Evolutionary conservation across 1,284 basidiomycete genomes (phyloP).

Genomic region (Earliella scabrosa): DNA sequence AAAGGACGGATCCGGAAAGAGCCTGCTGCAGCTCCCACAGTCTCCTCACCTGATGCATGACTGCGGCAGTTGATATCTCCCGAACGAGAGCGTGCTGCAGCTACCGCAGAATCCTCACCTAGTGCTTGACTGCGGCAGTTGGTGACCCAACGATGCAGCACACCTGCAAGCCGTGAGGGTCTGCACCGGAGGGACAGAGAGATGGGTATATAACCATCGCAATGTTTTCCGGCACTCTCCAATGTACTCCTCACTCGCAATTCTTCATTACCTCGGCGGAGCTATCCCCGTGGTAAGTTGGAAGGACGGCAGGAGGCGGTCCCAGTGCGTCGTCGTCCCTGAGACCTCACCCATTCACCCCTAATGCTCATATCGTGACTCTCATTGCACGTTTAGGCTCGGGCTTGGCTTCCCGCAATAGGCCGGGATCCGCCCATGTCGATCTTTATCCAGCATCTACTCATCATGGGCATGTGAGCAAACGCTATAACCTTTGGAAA

Average conservation of each 20-base stretch:
- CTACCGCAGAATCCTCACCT: too few species aligned
- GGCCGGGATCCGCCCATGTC: not conserved
- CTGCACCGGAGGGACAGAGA: too few species aligned
- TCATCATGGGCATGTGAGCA: not conserved
- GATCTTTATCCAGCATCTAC: not conserved
- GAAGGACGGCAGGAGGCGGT: not conserved
- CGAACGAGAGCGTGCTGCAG: too few species aligned
- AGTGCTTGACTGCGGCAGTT: too few species aligned
- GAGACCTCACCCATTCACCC: not conserved
- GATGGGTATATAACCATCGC: too few species aligned
- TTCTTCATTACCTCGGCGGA: not conserved
- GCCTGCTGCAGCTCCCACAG: too few species aligned
- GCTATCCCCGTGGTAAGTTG: not conserved
- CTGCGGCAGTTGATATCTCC: too few species aligned
- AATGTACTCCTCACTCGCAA: not conserved
- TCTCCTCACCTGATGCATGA: too few species aligned
- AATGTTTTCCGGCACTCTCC: too few species aligned
- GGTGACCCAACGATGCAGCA: too few species aligned
- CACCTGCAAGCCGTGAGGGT: too few species aligned
- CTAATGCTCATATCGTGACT: not conserved
- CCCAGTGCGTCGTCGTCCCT: not conserved
- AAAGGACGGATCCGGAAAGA: too few species aligned
- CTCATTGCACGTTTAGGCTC: not conserved
- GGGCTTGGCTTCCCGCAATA: not conserved
- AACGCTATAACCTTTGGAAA: not conserved